Evolutionary conservation across 208 protist genomes (phyloP).

Genomic region (Herpetomonas samuelpessoai): DNA sequence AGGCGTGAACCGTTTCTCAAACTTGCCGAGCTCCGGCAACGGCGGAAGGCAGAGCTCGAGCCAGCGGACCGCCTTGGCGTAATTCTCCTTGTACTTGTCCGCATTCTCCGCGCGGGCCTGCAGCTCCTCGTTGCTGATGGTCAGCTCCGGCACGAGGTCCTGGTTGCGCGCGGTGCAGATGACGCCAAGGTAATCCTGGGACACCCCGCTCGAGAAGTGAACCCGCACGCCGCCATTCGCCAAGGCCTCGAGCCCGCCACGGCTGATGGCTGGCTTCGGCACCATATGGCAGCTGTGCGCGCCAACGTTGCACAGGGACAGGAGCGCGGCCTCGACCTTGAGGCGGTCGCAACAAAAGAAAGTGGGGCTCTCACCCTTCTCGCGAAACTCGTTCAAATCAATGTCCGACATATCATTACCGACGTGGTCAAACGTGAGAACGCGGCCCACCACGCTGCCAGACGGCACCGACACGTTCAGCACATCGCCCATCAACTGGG

Average conservation of each 20-base stretch:
- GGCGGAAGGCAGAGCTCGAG: slow-evolving; percentile 88
- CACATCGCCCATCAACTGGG: slow-evolving; percentile 90
- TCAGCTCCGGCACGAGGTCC: slow-evolving; percentile 75
- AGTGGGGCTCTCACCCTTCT: slow-evolving; percentile 91
- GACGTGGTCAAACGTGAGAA: slow-evolving; percentile 90
- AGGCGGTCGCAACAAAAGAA: slow-evolving; percentile 92
- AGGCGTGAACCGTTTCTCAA: slow-evolving; percentile 89
- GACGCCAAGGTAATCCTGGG: slow-evolving; percentile 82
- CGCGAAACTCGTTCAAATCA: slow-evolving; percentile 90
- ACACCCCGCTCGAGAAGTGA: slow-evolving; percentile 75
- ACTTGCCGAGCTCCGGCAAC: slow-evolving; percentile 79
- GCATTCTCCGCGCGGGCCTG: slow-evolving; percentile 77
- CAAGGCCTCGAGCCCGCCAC: slow-evolving; percentile 72
- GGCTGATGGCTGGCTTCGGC: slow-evolving; percentile 75
- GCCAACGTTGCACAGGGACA: slow-evolving; percentile 83
- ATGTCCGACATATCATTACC: slow-evolving; percentile 92
- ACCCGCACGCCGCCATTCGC: slow-evolving; percentile 83
- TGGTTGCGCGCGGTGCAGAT: slow-evolving; percentile 86
- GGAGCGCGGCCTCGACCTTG: slow-evolving; percentile 79
- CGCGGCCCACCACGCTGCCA: slow-evolving; percentile 84
- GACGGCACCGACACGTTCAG: slow-evolving; percentile 89
- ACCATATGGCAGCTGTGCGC: slow-evolving; percentile 81
- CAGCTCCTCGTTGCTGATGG: slow-evolving; percentile 80
- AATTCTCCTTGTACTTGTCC: slow-evolving; percentile 67
- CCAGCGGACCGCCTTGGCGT: slow-evolving; percentile 77